phyloP scores from a whole-genome alignment of 2,329 filamentous ascomycete genomes.

The Ustulina deusta region DNA sequence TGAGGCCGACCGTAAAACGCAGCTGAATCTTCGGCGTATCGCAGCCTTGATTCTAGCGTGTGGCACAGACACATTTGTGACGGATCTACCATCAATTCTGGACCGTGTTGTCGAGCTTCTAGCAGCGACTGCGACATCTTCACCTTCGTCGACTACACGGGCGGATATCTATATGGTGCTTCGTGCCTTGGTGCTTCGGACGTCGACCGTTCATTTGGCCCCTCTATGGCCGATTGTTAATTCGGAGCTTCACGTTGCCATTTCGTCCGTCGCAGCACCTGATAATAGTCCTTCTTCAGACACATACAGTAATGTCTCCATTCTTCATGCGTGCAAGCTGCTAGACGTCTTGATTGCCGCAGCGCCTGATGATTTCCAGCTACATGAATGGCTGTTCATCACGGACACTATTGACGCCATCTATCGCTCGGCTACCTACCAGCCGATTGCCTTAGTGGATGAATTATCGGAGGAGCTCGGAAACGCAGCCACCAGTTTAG shows the following conservation, averaged over 20 bases:
- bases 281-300: constrained; percentile 73
- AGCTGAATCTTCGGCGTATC: constrained; percentile 87
- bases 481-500: constrained; percentile 53
- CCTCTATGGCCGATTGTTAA: constrained; percentile 92
- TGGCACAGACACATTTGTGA: constrained; percentile 81
- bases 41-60: constrained; percentile 83
- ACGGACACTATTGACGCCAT: constrained; percentile 97
- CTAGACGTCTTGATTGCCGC: constrained; percentile 88
- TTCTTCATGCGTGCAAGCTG: constrained; percentile 93
- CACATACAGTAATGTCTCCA: constrained; percentile 78
- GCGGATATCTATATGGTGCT: constrained; percentile 92
- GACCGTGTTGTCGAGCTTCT: constrained; percentile 91
- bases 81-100: constrained; percentile 77
- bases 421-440: constrained; percentile 78
- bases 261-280: constrained; percentile 78
- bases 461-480: constrained; percentile 83
- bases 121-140: constrained; percentile 84
- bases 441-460: constrained; percentile 82
- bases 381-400: constrained; percentile 98
- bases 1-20: constrained; percentile 94
- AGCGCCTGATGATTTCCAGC: constrained; percentile 94
- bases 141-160: constrained; percentile 88
- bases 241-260: constrained; percentile 81
- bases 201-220: constrained; percentile 81
- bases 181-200: constrained; percentile 83